Base-by-base conservation (phyloP, 371 early-diverging fungal species). In the Syncephalastrum monosporum region DNA sequence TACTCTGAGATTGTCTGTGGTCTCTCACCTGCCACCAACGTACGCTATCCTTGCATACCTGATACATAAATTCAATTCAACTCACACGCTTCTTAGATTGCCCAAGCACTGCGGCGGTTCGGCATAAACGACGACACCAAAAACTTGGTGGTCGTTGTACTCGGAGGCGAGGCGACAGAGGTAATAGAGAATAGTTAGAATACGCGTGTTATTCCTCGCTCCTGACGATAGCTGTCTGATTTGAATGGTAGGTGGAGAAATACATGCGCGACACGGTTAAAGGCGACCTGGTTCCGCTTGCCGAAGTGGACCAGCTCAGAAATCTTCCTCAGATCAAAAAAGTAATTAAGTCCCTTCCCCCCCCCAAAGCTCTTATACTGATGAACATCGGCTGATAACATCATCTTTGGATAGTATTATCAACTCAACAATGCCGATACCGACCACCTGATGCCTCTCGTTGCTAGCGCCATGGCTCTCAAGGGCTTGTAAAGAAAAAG, bases 1-100 rank as follows among this genome's bases (percentile, higher is more conserved):
- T 65, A 77, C 57, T 82, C 86, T 10, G 84, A 86, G 60, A 79
- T 84, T 46, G 68, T 83, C 16, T 82, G 78, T 53, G 74, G 81
- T 52, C 72, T 86, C 54, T 82, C 83, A 7, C 71, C 79, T 2
- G 68, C 75, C 7, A 72, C 69, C 46, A 80, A 82, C 57, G 83
- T 80, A 80, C 50, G 71, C 29, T 21, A 21, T 21, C 21, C 21
- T 21, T 21, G 21, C 21, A 21, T 21, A 21, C 21, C 0, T 21
- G 2, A 21, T 21, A 21, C 21, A 21, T 21, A 21, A 21, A 21
- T 21, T 21, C 21, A 21, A 2, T 27, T 27, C 41, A 47, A 13
- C 47, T 23, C 29, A 16, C 49, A 47, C 41, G 27, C 47, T n/a
- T 21, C 21, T 33, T 49, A 73, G 86, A 85, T 83, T 53, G 71